phyloP scores from a whole-genome alignment of 2,329 filamentous ascomycete genomes.

The Erysiphe pisi region DNA sequence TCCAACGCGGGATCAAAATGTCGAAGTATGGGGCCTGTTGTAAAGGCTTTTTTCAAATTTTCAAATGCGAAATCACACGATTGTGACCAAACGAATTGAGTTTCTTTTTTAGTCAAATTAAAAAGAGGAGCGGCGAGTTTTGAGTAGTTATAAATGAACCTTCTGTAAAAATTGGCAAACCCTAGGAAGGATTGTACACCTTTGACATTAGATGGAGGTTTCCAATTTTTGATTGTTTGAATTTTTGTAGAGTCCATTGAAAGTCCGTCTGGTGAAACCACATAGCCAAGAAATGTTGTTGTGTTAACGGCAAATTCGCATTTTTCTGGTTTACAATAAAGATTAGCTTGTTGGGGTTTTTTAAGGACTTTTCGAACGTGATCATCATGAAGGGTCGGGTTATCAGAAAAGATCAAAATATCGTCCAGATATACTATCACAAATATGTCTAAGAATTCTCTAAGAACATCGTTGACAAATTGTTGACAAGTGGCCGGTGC shows the following conservation, averaged over 20 bases:
- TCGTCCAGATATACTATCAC: not conserved
- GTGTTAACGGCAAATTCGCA: not conserved
- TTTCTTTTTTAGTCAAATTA: not conserved
- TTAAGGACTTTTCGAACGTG: not conserved
- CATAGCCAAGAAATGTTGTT: not conserved
- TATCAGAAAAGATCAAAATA: not conserved
- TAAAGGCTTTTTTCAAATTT: not conserved
- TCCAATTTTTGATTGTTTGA: not conserved
- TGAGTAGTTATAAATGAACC: not conserved
- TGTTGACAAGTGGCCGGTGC: conserved; percentile 23
- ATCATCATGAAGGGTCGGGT: not conserved
- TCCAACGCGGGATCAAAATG: not conserved
- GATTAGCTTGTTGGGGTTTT: not conserved
- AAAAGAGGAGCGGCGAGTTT: not conserved
- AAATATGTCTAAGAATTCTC: not conserved
- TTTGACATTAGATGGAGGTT: not conserved
- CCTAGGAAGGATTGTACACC: not conserved
- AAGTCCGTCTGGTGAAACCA: not conserved
- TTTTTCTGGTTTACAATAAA: not conserved
- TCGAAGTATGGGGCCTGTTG: not conserved
- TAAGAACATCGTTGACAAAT: not conserved
- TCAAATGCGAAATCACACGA: not conserved
- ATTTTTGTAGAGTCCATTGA: not conserved
- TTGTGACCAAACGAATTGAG: not conserved
- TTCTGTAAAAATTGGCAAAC: not conserved